Conservation (phyloP, 2,329 filamentous ascomycete genomes). For the Microcyclosporella mali region DNA sequence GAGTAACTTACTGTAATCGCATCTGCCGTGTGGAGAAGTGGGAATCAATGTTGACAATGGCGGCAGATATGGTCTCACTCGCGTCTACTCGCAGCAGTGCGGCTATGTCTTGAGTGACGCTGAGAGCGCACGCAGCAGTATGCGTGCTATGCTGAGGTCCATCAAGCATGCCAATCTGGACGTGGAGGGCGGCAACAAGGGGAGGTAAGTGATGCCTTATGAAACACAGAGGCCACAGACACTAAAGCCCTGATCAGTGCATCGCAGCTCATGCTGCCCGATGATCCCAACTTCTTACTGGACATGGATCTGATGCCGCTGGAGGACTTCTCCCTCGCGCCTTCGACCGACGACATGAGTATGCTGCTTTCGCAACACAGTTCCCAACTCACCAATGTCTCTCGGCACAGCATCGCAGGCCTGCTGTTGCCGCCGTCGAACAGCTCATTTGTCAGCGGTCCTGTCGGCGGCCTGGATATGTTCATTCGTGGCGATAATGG, state of each 20-base stretch:
- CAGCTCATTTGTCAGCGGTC: conserved; percentile 36
- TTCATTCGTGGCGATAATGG: conserved; percentile 41
- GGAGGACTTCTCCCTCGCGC: conserved; percentile 38
- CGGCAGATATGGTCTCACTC: conserved; percentile 65
- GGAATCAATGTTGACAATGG: conserved; percentile 6
- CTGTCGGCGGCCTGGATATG: conserved; percentile 32
- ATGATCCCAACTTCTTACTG: conserved; percentile 76
- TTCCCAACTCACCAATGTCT: conserved; percentile 18
- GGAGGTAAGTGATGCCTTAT: conserved; percentile 51
- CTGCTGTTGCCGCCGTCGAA: conserved; percentile 41
- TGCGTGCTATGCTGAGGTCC: conserved; percentile 60
- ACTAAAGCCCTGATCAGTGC: conserved; percentile 46
- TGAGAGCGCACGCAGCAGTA: conserved; percentile 65
- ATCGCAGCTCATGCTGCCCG: conserved; percentile 67
- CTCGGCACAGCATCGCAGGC: conserved; percentile 33
- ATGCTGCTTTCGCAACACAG: conserved; percentile 35
- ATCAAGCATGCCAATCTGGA: conserved; percentile 59
- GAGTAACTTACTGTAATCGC: conserved; percentile 69
- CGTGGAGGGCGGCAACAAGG: conserved; percentile 58
- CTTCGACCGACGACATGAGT: conserved; percentile 39
- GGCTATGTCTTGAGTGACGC: conserved; percentile 77
- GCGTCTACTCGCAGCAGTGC: conserved; percentile 83
- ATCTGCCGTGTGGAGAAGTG: neutral
- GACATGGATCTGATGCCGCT: conserved; percentile 57
- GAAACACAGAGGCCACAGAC: neutral